phyloP scores from a whole-genome alignment of 164 flowering plant genomes.

The Platanus orientalis region DNA sequence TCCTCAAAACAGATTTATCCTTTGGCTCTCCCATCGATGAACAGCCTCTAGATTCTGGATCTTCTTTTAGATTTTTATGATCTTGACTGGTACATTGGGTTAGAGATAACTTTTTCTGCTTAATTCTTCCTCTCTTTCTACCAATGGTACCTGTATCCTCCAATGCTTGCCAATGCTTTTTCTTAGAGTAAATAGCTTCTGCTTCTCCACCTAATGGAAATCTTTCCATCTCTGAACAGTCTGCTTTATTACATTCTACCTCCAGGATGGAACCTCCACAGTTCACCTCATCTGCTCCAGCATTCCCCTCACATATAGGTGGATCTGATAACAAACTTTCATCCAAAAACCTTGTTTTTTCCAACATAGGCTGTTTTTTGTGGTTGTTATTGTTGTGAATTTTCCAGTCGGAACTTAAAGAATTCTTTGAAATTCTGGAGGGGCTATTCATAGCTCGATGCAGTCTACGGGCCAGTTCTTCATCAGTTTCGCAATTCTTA shows the following conservation, averaged over 20 bases:
- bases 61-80: conserved; percentile 41
- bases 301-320: conserved; percentile 33
- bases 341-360: conserved; percentile 24
- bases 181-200: conserved; percentile 36
- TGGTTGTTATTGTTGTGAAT: conserved; percentile 47
- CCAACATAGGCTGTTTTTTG: conserved; percentile 25
- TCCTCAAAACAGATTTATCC: conserved; percentile 19
- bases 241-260: conserved; percentile 15
- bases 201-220: conserved; percentile 20
- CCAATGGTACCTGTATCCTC: conserved; percentile 29
- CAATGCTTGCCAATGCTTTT: conserved; percentile 25
- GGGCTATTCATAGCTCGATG: conserved; percentile 81
- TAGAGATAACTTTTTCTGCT: conserved; percentile 61
- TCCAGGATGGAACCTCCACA: conserved; percentile 24
- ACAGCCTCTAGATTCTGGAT: conserved; percentile 22
- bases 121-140: conserved; percentile 65
- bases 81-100: conserved; percentile 63
- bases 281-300: conserved; percentile 22
- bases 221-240: conserved; percentile 22
- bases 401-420: conserved; percentile 36
- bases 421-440: conserved; percentile 56
- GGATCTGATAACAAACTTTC: conserved; percentile 25
- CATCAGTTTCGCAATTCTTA: conserved; percentile 47
- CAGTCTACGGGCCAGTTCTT: conserved; percentile 71
- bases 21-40: conserved; percentile 27